Percentiles rank a stretch among this genome's conserved stretches.
These are phyloP conservation scores for Dacryopinax spathularia DNA, from an alignment of 768 basidiomycete genomes.

Conservation along the genomic window DNA sequence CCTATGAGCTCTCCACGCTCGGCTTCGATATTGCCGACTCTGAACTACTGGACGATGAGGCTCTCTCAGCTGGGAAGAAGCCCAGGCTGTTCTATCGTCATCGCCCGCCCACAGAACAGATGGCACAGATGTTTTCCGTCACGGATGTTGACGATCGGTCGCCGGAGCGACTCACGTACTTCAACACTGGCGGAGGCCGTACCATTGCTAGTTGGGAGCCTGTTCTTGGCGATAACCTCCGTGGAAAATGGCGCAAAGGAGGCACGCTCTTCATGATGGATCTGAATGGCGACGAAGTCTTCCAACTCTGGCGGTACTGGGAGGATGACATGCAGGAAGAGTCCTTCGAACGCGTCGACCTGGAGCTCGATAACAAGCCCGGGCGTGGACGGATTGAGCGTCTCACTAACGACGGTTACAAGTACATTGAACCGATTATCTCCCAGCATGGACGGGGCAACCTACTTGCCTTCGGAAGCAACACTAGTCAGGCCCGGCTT, in stretches of 20 bases:
- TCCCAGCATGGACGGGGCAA: conserved; percentile 15
- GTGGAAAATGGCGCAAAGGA: conserved; percentile 21
- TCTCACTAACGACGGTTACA: conserved; percentile 29
- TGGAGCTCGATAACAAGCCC: conserved; percentile 29
- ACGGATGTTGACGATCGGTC: conserved; percentile 18
- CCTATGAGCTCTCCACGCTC: conserved; percentile 29
- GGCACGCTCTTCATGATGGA: conserved; percentile 12
- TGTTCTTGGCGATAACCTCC: conserved; percentile 31
- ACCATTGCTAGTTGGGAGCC: conserved; percentile 23
- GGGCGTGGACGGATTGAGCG: conserved; percentile 31
- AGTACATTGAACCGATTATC: conserved; percentile 20
- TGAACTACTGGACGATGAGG: not conserved
- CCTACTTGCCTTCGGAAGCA: not conserved
- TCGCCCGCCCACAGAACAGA: conserved; percentile 29
- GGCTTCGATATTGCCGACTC: not conserved
- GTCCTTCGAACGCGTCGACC: conserved; percentile 24
- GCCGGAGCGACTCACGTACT: conserved; percentile 29
- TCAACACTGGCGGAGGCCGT: conserved; percentile 29
- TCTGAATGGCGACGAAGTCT: conserved; percentile 18
- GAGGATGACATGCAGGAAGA: conserved; percentile 22
- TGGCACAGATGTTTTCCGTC: conserved; percentile 27
- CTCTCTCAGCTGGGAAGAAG: not conserved
- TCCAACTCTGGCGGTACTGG: conserved; percentile 37
- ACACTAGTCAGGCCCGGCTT: too few relatives aligned
- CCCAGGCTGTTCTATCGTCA: conserved; percentile 26